These are phyloP conservation scores for Metschnikowia gelsemii DNA, from an alignment of 805 yeast species.

Conservation along the genomic window DNA sequence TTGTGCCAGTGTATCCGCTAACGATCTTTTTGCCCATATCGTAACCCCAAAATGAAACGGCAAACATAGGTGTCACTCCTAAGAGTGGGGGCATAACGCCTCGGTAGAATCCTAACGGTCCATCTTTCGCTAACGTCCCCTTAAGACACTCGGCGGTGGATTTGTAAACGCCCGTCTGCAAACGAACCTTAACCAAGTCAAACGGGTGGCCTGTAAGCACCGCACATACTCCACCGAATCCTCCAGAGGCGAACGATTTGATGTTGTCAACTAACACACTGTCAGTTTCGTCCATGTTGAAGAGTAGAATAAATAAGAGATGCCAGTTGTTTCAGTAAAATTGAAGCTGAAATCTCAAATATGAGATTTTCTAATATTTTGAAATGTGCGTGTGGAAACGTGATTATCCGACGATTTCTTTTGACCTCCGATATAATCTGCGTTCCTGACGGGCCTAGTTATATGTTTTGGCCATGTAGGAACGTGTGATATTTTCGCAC, in stretches of 20 bases:
- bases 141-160: slow-evolving; percentile 67
- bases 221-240: slow-evolving; percentile 95
- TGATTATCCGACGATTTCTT: too few species aligned
- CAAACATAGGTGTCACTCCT: slow-evolving; percentile 99
- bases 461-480: slow-evolving; percentile 6
- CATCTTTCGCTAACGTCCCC: slow-evolving; percentile 69
- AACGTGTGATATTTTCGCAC: slow-evolving; percentile 10
- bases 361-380: neutral
- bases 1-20: slow-evolving; percentile 38
- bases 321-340: neutral
- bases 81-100: slow-evolving; percentile 92
- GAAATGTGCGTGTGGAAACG: neutral
- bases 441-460: neutral
- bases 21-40: slow-evolving; percentile 86
- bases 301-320: neutral
- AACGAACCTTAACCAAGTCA: slow-evolving; percentile 86
- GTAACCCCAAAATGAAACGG: slow-evolving; percentile 98
- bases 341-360: too few species aligned
- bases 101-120: slow-evolving; percentile 78
- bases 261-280: slow-evolving; percentile 66
- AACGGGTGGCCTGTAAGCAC: slow-evolving; percentile 96
- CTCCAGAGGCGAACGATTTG: slow-evolving; percentile 89
- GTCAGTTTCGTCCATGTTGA: slow-evolving; percentile 44
- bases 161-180: slow-evolving; percentile 76
- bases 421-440: neutral